Evolutionary conservation across 176 grass and related monocot genomes (phyloP), one percentile per base, ranked within the genome.

Genomic region (Zoysia japonica): DNA sequence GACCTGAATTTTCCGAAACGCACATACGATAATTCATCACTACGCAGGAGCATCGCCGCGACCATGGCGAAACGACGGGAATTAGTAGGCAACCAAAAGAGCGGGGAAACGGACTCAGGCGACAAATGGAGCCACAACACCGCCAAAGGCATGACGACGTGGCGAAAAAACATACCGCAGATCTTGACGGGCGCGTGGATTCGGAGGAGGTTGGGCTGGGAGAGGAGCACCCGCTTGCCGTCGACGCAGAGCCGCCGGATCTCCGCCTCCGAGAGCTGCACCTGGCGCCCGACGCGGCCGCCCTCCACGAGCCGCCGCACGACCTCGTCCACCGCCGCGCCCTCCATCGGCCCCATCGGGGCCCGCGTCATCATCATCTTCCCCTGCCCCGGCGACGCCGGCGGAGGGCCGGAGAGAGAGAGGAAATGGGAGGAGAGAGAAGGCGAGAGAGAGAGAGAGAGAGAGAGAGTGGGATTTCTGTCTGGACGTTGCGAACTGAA

Each of bases 201-300:
- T 36, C 71, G 78, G 65, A 97, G 82, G 68, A 97, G 91, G 63
- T 81, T 91, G 3, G 94, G 89, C 89, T 97, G 88, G 60, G 91
- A 87, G 72, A 97, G 87, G 36, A 97, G 79, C 65, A 93, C 91
- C 46, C 84, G 81, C 79, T 93, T 97, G 5, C 91, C 94, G 63
- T 97, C 91, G 40, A 97, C 90, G 86, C 93, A 97, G 66, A 97
- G 93, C 82, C 91, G 91, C n/a, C 94, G 89, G 80, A 97, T 97
- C 91, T 93, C 94, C 78, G 91, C 84, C 88, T 97, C 94, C 35
- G 91, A 97, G 37, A 97, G 83, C 82, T 89, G 84, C 43, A 97
- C 94, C 91, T 93, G 94, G 61, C 80, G 83, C 13, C 89, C 87
- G 28, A 73, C 71, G 48, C 88, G 80, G 72, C 90, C 91, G 39